phyloP scores from a whole-genome alignment of 2,329 filamentous ascomycete genomes.

The Apiospora malaysiana region DNA sequence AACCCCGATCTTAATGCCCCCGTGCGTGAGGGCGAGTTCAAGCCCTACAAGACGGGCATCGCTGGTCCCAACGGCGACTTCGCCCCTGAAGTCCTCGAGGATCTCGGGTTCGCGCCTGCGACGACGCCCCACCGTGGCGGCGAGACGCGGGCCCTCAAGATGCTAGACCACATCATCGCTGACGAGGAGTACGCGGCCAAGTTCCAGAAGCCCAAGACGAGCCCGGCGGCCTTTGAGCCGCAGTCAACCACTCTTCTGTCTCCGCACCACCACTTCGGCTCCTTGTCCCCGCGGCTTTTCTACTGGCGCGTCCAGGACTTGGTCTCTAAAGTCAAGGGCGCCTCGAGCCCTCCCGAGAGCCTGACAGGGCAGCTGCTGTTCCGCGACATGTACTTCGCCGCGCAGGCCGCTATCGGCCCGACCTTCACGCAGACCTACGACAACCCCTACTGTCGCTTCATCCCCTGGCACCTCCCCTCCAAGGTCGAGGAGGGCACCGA shows the following conservation, averaged over 20 bases:
- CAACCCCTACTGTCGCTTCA: conserved; percentile 73
- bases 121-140: conserved; percentile 73
- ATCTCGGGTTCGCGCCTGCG: conserved; percentile 70
- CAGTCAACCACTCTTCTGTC: conserved; percentile 77
- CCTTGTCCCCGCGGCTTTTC: conserved; percentile 72
- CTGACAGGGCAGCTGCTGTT: conserved; percentile 77
- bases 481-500: conserved; percentile 51
- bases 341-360: conserved; percentile 69
- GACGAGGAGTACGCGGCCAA: conserved; percentile 72
- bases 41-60: conserved; percentile 60
- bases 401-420: conserved; percentile 71
- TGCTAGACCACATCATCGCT: conserved; percentile 63
- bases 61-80: conserved; percentile 74
- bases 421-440: conserved; percentile 68
- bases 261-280: conserved; percentile 77
- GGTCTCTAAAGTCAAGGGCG: conserved; percentile 59
- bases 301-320: conserved; percentile 74
- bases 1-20: conserved; percentile 66
- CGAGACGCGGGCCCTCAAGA: conserved; percentile 67
- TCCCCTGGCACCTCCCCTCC: conserved; percentile 78
- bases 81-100: conserved; percentile 71
- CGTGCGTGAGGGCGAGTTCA: conserved; percentile 59
- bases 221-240: conserved; percentile 74
- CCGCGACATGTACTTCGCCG: conserved; percentile 83
- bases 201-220: conserved; percentile 78